These are phyloP conservation scores for Stephania yunnanensis DNA, from an alignment of 164 flowering plant genomes.

Conservation along the genomic window DNA sequence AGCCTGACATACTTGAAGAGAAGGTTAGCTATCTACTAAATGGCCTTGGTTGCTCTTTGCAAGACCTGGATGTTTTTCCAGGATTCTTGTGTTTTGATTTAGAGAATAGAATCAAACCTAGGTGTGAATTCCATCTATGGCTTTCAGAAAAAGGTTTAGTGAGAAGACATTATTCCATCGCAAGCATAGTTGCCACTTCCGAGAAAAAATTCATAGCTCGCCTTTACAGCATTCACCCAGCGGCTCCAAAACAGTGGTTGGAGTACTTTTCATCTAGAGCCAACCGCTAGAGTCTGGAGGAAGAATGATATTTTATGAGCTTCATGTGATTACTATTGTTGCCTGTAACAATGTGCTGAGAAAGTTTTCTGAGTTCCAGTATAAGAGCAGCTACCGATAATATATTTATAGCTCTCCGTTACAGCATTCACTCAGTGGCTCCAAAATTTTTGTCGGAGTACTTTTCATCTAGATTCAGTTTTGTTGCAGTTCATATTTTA, in stretches of 20 bases:
- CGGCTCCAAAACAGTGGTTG: slow-evolving; percentile 49
- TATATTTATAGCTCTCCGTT: too few relatives aligned
- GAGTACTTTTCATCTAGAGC: slow-evolving; percentile 22
- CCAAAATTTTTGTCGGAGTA: too few relatives aligned
- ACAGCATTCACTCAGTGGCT: too few relatives aligned
- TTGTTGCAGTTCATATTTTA: not conserved
- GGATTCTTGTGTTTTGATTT: slow-evolving; percentile 48
- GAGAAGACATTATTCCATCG: slow-evolving; percentile 32
- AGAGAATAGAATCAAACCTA: slow-evolving; percentile 55
- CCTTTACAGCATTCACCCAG: slow-evolving; percentile 46
- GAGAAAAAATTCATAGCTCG: slow-evolving; percentile 46
- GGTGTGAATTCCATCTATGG: slow-evolving; percentile 51
- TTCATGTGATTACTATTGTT: not conserved
- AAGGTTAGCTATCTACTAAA: slow-evolving; percentile 43
- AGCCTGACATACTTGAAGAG: slow-evolving; percentile 25
- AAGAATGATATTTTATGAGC: not conserved
- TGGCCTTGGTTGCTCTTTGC: slow-evolving; percentile 38
- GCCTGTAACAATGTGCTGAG: not conserved
- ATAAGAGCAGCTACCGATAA: too few relatives aligned
- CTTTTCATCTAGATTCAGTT: not conserved
- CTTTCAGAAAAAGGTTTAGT: slow-evolving; percentile 40
- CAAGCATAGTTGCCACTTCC: slow-evolving; percentile 48
- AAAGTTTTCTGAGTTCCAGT: too few relatives aligned
- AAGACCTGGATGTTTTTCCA: slow-evolving; percentile 47
- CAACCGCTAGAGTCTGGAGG: not conserved